These are phyloP conservation scores for Dendryphion nanum DNA, from an alignment of 2,329 filamentous ascomycete species.

Conservation along the genomic window DNA sequence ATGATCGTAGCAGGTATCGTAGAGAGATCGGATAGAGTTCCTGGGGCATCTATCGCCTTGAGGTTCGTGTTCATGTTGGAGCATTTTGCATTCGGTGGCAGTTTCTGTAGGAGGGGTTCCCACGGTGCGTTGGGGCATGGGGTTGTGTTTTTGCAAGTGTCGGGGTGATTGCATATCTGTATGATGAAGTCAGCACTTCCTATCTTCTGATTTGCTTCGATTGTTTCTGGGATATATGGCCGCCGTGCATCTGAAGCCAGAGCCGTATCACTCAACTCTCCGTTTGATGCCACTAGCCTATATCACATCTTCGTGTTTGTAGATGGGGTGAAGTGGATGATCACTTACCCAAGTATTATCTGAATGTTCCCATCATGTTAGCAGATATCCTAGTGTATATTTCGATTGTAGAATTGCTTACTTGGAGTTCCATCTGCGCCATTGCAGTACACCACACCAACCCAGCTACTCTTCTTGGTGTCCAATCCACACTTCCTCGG, in stretches of 20 bases:
- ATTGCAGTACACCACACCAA: constrained; percentile 16
- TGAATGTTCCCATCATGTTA: too few relatives aligned
- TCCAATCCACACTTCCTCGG: constrained; percentile 18
- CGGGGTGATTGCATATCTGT: constrained; percentile 17
- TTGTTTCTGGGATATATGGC: too few relatives aligned
- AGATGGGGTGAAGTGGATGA: too few relatives aligned
- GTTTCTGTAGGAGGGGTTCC: constrained; percentile 7
- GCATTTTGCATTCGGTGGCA: constrained; percentile 5
- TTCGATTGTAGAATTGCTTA: too few relatives aligned
- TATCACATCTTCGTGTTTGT: too few relatives aligned
- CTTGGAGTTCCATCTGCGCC: constrained; percentile 6
- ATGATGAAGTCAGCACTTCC: constrained; percentile 1
- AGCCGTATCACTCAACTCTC: too few relatives aligned
- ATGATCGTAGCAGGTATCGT: constrained; percentile 5
- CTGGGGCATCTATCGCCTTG: constrained; percentile 6
- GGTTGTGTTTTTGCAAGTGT: constrained; percentile 12
- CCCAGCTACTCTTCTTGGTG: constrained; percentile 10
- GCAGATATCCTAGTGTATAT: too few relatives aligned
- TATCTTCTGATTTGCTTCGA: too few relatives aligned
- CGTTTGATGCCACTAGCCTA: too few relatives aligned
- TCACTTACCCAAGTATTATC: constrained; percentile 15
- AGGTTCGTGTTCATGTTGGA: constrained; percentile 6
- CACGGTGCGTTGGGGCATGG: constrained; percentile 3
- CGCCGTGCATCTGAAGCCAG: too few relatives aligned
- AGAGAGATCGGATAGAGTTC: constrained; percentile 3